These are phyloP conservation scores for Thyridium curvatum DNA, from an alignment of 2,329 filamentous ascomycete species.

Conservation along the genomic window DNA sequence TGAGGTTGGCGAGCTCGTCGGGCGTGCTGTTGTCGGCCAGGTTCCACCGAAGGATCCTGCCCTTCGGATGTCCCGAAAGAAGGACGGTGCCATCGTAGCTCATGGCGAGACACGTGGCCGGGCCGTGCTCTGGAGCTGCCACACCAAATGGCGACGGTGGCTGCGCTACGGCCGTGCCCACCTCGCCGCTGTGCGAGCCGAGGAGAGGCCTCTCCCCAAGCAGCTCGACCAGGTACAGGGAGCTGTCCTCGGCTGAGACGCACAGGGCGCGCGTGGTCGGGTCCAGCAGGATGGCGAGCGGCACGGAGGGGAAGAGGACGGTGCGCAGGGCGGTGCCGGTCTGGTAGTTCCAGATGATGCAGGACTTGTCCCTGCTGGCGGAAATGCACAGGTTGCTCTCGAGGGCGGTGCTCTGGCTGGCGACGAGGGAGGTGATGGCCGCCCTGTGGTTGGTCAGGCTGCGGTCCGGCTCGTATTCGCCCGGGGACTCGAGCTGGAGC, in stretches of 20 bases:
- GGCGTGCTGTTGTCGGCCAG: slow-evolving; percentile 63
- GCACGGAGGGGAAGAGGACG: slow-evolving; percentile 68
- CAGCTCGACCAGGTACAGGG: slow-evolving; percentile 74
- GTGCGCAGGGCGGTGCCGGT: slow-evolving; percentile 73
- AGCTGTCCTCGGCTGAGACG: slow-evolving; percentile 73
- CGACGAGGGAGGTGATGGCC: slow-evolving; percentile 58
- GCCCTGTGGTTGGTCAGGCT: slow-evolving; percentile 74
- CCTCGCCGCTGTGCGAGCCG: slow-evolving; percentile 41
- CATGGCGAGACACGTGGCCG: slow-evolving; percentile 61
- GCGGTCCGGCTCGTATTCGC: slow-evolving; percentile 61
- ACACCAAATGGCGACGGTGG: slow-evolving; percentile 47
- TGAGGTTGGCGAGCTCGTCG: slow-evolving; percentile 63
- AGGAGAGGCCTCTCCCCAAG: slow-evolving; percentile 50
- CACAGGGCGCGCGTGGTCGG: slow-evolving; percentile 79
- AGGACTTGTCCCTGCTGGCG: slow-evolving; percentile 77
- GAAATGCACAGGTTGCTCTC: slow-evolving; percentile 80
- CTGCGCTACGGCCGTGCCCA: slow-evolving; percentile 52
- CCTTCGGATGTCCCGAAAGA: slow-evolving; percentile 74
- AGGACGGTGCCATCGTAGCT: slow-evolving; percentile 79
- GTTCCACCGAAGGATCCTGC: slow-evolving; percentile 77
- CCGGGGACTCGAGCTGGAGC: slow-evolving; percentile 50
- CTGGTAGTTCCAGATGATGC: slow-evolving; percentile 88
- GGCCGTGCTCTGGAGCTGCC: slow-evolving; percentile 57
- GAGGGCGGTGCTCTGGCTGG: slow-evolving; percentile 59
- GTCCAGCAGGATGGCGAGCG: slow-evolving; percentile 70